These are phyloP conservation scores for Linanthus parryae DNA, from an alignment of 148 eudicot species.

Conservation along the genomic window DNA sequence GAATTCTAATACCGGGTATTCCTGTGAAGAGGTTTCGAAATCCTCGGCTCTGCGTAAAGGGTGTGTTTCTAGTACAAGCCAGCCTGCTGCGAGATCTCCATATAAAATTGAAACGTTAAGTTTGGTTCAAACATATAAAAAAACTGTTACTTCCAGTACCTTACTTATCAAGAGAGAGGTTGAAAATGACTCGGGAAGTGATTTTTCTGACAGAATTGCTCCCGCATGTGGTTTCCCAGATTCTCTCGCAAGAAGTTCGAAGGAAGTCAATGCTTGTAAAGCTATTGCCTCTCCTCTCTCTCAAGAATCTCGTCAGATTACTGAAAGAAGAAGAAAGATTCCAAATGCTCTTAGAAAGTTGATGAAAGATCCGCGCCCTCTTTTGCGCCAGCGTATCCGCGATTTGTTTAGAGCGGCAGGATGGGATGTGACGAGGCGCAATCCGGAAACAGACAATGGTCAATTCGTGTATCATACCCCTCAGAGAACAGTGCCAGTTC, in stretches of 20 bases:
- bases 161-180: slow-evolving; percentile 45
- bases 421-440: slow-evolving; percentile 64
- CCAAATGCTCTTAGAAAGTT: too few species aligned
- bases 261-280: slow-evolving; percentile 20
- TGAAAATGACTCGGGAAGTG: slow-evolving; percentile 19
- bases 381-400: slow-evolving; percentile 54
- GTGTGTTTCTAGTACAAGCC: slow-evolving; percentile 29
- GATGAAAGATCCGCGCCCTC: slow-evolving; percentile 48
- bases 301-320: slow-evolving; percentile 58
- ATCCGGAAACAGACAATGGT: slow-evolving; percentile 37
- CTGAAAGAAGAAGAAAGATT: slow-evolving; percentile 11
- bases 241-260: too few species aligned
- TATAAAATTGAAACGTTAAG: slow-evolving; percentile 40
- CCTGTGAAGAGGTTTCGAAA: slow-evolving; percentile 24
- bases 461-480: slow-evolving; percentile 62
- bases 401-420: slow-evolving; percentile 59
- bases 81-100: slow-evolving; percentile 17
- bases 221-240: too few species aligned
- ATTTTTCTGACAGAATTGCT: slow-evolving; percentile 23
- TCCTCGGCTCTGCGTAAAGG: slow-evolving; percentile 35
- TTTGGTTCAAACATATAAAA: slow-evolving; percentile 66
- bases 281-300: slow-evolving; percentile 76
- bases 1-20: slow-evolving; percentile 39
- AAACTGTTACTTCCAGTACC: slow-evolving; percentile 48
- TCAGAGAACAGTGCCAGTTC: slow-evolving; percentile 49